Evolutionary conservation across 2,329 filamentous ascomycete species (phyloP), one percentile per base, ranked within the genome.

Genomic region (Botrytis sinoallii): DNA sequence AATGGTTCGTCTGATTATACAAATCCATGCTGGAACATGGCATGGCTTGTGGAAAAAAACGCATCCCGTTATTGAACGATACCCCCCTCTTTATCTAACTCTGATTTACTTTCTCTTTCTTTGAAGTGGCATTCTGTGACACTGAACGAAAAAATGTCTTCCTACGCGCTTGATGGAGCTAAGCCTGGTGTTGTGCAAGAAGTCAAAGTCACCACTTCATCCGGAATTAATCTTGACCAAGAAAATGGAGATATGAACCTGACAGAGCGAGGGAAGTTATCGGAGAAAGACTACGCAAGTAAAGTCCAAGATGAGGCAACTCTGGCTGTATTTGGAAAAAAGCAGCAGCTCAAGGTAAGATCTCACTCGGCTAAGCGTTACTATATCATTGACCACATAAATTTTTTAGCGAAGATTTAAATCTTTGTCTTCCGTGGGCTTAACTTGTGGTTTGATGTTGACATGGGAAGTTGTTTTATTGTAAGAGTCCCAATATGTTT

Each of bases 291-390:
- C 18, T 38, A 52, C 14, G 44, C 64, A 38, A 67, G 22, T 12
- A 59, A 42, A 29, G 22, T 70, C 16, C 63, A 60, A 64, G 71
- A 74, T 70, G 70, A 74, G 67, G 65, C 73, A 4, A 72, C 72
- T 4, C 44, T 75, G 10, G 73, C 71, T 16, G 42, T 38, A 8
- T 70, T 73, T 57, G 73, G 73, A 48, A 75, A 73, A 55, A 73
- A 57, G 40, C 73, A 75, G 48, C 71, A 73, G 40, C 59, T 66
- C 12, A 73, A 70, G 64, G 71, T 73, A n/a, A 2, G 66, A 29
- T 32, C 38, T 20, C 3, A 44, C 38, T 64, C 38, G 35, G 48
- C 48, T 55, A 55, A 55, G 25, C 14, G 5, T 55, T n/a, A 3
- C 5, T 16, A 29, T 16, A 35, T 42, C 22, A 35, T 44, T 29